These are phyloP conservation scores for Orychophragmus violaceus DNA, from an alignment of 345 rosid species.

Conservation along the genomic window DNA sequence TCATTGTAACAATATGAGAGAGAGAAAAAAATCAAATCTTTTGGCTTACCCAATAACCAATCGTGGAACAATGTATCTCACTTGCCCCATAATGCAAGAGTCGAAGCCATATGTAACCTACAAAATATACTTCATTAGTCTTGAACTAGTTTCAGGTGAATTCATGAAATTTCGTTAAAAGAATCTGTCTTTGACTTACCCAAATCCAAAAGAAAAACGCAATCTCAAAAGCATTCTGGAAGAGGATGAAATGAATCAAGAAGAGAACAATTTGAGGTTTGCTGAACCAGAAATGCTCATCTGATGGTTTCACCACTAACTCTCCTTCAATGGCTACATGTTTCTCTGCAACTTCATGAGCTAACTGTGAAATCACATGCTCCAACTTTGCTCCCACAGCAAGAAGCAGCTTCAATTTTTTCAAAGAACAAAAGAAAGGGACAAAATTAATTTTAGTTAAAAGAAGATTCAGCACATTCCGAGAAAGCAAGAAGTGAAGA, in stretches of 20 bases:
- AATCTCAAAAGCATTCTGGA: slow-evolving; percentile 89
- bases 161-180: not conserved
- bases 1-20: not conserved
- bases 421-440: not conserved
- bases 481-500: not conserved
- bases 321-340: slow-evolving; percentile 70
- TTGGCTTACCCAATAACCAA: slow-evolving; percentile 65
- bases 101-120: slow-evolving; percentile 77
- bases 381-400: slow-evolving; percentile 82
- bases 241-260: slow-evolving; percentile 81
- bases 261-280: slow-evolving; percentile 54
- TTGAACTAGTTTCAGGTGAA: not conserved
- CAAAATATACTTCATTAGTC: not conserved
- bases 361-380: slow-evolving; percentile 66
- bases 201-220: slow-evolving; percentile 90
- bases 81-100: slow-evolving; percentile 85
- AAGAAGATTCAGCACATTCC: not conserved
- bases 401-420: slow-evolving; percentile 55
- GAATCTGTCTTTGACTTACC: slow-evolving; percentile 40
- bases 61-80: slow-evolving; percentile 62
- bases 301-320: slow-evolving; percentile 67
- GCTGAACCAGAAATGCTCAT: slow-evolving; percentile 70
- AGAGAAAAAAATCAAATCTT: not conserved
- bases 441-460: not conserved
- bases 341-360: slow-evolving; percentile 77